Evolutionary conservation across 1,284 basidiomycete genomes (phyloP).

Genomic region (Amylostereum areolatum): DNA sequence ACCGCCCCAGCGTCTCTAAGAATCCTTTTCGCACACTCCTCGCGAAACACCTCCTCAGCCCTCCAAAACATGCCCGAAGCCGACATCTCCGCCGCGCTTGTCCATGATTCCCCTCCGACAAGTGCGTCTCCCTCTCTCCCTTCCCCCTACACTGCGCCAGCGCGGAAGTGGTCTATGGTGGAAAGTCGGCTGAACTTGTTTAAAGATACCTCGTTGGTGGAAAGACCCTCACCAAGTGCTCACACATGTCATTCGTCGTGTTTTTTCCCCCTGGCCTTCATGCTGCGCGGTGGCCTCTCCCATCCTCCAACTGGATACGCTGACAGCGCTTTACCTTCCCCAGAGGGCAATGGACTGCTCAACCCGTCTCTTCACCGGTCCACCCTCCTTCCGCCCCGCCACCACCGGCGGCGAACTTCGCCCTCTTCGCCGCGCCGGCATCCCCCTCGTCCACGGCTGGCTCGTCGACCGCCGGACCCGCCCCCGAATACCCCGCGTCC

Average conservation of each 20-base stretch:
- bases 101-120: conserved; percentile 77
- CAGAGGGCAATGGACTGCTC: conserved; percentile 82
- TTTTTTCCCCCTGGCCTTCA: too few relatives aligned
- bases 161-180: too few relatives aligned
- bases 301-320: conserved; percentile 1
- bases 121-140: conserved; percentile 48
- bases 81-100: conserved; percentile 74
- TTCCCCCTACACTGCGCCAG: too few relatives aligned
- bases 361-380: conserved; percentile 71
- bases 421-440: conserved; percentile 78
- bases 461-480: conserved; percentile 77
- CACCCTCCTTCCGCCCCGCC: conserved; percentile 61
- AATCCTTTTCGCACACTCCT: conserved; percentile 77
- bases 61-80: conserved; percentile 51
- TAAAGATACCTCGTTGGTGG: too few relatives aligned
- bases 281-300: too few relatives aligned
- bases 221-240: too few relatives aligned
- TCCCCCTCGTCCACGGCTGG: conserved; percentile 87
- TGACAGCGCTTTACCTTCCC: background rate
- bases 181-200: too few relatives aligned
- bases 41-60: conserved; percentile 73
- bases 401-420: conserved; percentile 67
- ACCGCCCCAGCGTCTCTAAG: conserved; percentile 71
- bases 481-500: conserved; percentile 53
- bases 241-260: too few relatives aligned